Base-by-base conservation (phyloP, 352 stramenopile species). In the Thalassiosira livingstoniorum region DNA sequence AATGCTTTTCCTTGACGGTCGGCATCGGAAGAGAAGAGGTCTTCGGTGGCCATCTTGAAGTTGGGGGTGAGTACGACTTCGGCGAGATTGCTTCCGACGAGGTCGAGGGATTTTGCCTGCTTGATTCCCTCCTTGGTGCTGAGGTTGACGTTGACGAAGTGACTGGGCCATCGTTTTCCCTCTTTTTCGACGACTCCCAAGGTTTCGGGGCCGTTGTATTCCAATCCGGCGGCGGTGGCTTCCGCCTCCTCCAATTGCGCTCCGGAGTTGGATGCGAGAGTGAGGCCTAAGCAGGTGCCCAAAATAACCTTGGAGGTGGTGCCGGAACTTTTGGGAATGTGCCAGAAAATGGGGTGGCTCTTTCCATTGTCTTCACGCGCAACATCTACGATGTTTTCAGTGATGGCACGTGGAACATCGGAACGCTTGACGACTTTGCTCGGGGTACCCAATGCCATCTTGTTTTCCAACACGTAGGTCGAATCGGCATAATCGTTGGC, bases 301-400 rank as follows among this genome's bases (percentile, higher is more conserved):
- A 64, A 60, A 7, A 60, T 60, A n/a, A 68, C 34, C 31, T 83
- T 83, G 7, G 72, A 51, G 4, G 67, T 68, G 1, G 76, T 74
- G 55, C 76, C 76, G 31, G 68, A 67, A 31, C 58, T n/a, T 31
- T 83, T 83, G 1, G 76, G 76, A 54, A 83, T 80, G 35, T 83
- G 76, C 55, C 55, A 83, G 69, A 73, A 83, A 1, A 83, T 23
- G 32, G 75, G 65, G 18, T 42, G 18, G 11, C n/a, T 27, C 11
- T n/a, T 23, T 27, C 27, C 47, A 29, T 27, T 23, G 21, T 58
- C 11, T 29, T 7, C 5, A 58, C 21, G 39, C 4, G 5, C 10
- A 5, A 58, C 11, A 58, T 58, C 47, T 58, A 27, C 47, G 21
- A 27, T 27, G n/a, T 58, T 58, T 58, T 58, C 47, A 11, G 27